Evolutionary conservation across 2,329 filamentous ascomycete genomes (phyloP).

Genomic region (Monosporascus sp.): DNA sequence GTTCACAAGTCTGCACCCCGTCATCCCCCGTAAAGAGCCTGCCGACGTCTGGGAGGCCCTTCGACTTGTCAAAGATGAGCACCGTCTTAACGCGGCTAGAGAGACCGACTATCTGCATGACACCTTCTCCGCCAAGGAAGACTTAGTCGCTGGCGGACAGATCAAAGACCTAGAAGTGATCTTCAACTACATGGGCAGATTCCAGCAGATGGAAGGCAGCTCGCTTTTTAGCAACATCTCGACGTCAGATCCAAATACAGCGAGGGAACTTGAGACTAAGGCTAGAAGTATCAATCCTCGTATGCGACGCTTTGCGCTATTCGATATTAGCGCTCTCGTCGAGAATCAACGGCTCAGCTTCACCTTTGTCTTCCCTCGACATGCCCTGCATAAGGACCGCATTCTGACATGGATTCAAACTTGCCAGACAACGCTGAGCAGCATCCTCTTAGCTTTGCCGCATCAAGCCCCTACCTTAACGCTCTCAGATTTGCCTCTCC

Average conservation of each 20-base stretch:
- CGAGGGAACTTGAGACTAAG: background rate
- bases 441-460: background rate
- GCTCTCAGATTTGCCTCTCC: background rate
- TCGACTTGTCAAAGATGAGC: conserved; percentile 1
- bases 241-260: background rate
- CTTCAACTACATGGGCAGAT: conserved; percentile 12
- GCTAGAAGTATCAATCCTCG: conserved; percentile 2
- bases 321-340: background rate
- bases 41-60: background rate
- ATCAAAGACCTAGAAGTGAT: conserved; percentile 33
- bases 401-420: background rate
- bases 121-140: conserved; percentile 17
- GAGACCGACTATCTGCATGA: conserved; percentile 34
- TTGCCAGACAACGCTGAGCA: background rate
- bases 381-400: background rate
- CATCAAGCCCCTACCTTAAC: background rate
- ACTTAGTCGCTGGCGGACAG: conserved; percentile 17
- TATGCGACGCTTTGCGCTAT: conserved; percentile 5
- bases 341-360: background rate
- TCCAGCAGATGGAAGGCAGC: conserved; percentile 10
- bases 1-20: conserved; percentile 5
- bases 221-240: conserved; percentile 1
- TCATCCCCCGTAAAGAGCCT: background rate
- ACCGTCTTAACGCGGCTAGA: conserved; percentile 23
- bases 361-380: background rate